A percentile compares a stretch with the other conserved stretches of the same genome.
phyloP scores from a whole-genome alignment of 169 alveolate species.

The Plasmodium berghei region DNA sequence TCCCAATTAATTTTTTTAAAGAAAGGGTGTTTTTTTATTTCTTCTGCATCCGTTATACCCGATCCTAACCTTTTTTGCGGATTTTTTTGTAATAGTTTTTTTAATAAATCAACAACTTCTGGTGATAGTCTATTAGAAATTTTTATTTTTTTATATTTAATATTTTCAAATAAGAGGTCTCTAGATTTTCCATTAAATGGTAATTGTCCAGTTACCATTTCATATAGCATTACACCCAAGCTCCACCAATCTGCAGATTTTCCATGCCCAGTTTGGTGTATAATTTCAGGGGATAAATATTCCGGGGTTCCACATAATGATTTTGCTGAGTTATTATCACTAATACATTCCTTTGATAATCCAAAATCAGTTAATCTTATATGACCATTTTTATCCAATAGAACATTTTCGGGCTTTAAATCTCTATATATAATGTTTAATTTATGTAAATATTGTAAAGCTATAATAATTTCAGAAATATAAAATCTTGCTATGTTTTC shows the following conservation, averaged over 20 bases:
- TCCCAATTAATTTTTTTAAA: constrained; percentile 88
- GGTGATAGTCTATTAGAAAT: constrained; percentile 77
- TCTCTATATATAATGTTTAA: constrained; percentile 87
- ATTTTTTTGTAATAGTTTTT: constrained; percentile 85
- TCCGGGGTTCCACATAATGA: constrained; percentile 91
- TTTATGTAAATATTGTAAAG: constrained; percentile 86
- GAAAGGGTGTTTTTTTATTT: constrained; percentile 87
- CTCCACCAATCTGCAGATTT: constrained; percentile 91
- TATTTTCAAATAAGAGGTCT: constrained; percentile 80
- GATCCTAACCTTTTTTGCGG: constrained; percentile 90
- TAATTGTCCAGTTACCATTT: constrained; percentile 89
- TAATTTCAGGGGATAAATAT: constrained; percentile 91
- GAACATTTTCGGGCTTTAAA: constrained; percentile 90
- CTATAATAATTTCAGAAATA: constrained; percentile 85
- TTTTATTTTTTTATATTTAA: constrained; percentile 79
- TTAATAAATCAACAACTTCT: constrained; percentile 85
- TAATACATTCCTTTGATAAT: constrained; percentile 84
- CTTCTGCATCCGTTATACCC: constrained; percentile 82
- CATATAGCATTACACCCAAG: constrained; percentile 88
- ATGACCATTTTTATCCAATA: constrained; percentile 85
- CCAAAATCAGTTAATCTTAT: constrained; percentile 89
- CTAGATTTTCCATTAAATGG: constrained; percentile 88
- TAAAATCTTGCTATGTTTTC: constrained; percentile 81
- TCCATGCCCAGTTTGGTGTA: constrained; percentile 88
- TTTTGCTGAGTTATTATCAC: constrained; percentile 77